Evolutionary conservation across 2,329 filamentous ascomycete genomes (phyloP).

Genomic region (Pseudocercospora fuligena): DNA sequence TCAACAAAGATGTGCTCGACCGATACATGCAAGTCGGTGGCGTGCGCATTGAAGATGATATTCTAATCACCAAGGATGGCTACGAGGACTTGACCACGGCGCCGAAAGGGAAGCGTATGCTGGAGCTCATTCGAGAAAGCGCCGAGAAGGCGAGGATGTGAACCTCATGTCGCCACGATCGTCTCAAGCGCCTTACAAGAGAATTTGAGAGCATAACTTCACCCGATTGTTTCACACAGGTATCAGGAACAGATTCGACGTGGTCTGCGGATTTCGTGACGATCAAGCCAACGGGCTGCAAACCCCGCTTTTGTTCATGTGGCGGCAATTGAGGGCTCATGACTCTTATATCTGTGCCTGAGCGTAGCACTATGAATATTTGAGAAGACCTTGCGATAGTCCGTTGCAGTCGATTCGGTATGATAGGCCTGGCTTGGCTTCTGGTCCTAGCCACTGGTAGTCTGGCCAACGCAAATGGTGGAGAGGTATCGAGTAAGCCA

Average conservation of each 20-base stretch:
- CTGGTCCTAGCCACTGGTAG: background rate
- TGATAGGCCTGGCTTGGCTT: background rate
- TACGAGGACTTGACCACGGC: constrained; percentile 83
- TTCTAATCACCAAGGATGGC: constrained; percentile 77
- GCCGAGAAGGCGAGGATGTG: constrained; percentile 9
- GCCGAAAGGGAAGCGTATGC: constrained; percentile 58
- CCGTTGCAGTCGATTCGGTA: background rate
- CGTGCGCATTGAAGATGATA: constrained; percentile 86
- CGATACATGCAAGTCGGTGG: constrained; percentile 80
- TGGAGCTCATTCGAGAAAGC: constrained; percentile 32
- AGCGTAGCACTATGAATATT: background rate
- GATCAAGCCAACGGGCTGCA: background rate
- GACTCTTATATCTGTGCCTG: background rate
- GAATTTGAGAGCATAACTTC: background rate
- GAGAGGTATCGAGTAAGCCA: background rate
- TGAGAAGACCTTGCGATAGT: background rate
- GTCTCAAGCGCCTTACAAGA: background rate
- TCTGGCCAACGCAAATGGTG: background rate
- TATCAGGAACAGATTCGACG: background rate
- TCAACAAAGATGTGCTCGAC: constrained; percentile 68
- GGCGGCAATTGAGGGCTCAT: background rate
- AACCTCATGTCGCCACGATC: background rate
- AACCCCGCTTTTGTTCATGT: background rate
- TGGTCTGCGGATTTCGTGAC: background rate
- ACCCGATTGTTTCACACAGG: background rate